Base-by-base conservation (phyloP, 208 protist genomes). In the Crithidia expoeki region DNA sequence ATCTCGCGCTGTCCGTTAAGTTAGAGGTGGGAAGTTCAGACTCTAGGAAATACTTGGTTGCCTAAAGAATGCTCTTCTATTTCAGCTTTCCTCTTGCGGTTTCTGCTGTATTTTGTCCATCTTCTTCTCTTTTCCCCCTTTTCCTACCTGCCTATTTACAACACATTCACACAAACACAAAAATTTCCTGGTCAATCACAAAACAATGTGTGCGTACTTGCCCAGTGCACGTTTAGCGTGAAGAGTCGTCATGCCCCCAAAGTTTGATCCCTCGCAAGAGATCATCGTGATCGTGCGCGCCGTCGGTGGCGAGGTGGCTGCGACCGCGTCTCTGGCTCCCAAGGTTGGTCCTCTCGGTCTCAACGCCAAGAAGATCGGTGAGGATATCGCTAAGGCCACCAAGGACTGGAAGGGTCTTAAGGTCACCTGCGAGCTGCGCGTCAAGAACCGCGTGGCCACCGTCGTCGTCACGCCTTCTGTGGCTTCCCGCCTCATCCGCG, bases 321-420 rank as follows among this genome's bases (percentile, higher is more conserved):
- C 96, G 61, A 97, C 97, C 34, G 95, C 98, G 34, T 95, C 98
- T 16, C 90, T 99, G 10, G 98, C 98, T 70, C 99, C 98, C 44
- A 99, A 99, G 93, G 90, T 99, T 79, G 98, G 99, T 96, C 98
- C 99, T 50, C 95, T 99, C 44, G 99, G 99, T 95, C 88, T 99
- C 32, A 98, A 98, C 74, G 98, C 99, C 68, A 99, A 99, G 95
- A 99, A 99, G 88, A 96, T 99, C 77, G 98, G 98, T 89, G 99
- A 99, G 76, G 98, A 99, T 77, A 99, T 99, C 80, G 97, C 97
- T 74, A 99, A 99, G 85, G 90, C 80, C 62, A 99, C 98, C 76
- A 95, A 96, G 77, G 98, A 98, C 76, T 99, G 97, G 97, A 99
- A 99, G 96, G 99, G 99, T 68, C 89, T 99, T 56, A 97, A 97